Base-by-base conservation (phyloP, 768 basidiomycete species). In the Naematelia encephala region DNA sequence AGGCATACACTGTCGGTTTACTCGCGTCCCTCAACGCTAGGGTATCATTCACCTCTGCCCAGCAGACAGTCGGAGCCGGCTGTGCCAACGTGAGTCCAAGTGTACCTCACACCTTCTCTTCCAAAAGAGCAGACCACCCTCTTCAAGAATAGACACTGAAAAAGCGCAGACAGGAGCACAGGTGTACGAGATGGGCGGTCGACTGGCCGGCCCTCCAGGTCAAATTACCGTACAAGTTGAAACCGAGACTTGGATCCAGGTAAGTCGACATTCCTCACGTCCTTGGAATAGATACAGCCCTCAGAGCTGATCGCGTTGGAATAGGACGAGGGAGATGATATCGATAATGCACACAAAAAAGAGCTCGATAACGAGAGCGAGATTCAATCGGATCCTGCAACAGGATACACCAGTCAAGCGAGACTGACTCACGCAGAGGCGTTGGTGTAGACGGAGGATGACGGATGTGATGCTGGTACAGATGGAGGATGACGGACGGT, bases 1-100 rank as follows among this genome's bases (percentile, higher is more conserved):
- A 69, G 44, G 61, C 59, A 13, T 69, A 69, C 51, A 61, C 67
- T 29, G 25, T 63, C 48, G 67, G 67, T 34, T 45, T 69, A 19
- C 49, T 69, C 21, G 59, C 58, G 42, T 61, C 64, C 8, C 59
- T 69, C 28, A 61, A 66, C 56, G 61, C 65, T 1, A 39, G 65
- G n/a, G 34, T 65, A 13, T 30, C 5, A 58, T 61, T 29, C 43
- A 54, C 30, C 1, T 51, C 27, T 28, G 54, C 12, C 30, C 23
- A 34, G 22, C 53, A 12, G 8, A 47, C 43, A 8, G 34, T 29
- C 29, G 27, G 4, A 46, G 10, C 12, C 39, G 16, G 10, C 29
- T 43, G 54, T 42, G 51, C 34, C 27, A 34, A 19, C 51, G 11
- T 11, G 21, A 19, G 14, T 19, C 51, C 34, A n/a, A 13, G 4